Evolutionary conservation across 257 asterid species (phyloP).

Genomic region (Petunia secreta): DNA sequence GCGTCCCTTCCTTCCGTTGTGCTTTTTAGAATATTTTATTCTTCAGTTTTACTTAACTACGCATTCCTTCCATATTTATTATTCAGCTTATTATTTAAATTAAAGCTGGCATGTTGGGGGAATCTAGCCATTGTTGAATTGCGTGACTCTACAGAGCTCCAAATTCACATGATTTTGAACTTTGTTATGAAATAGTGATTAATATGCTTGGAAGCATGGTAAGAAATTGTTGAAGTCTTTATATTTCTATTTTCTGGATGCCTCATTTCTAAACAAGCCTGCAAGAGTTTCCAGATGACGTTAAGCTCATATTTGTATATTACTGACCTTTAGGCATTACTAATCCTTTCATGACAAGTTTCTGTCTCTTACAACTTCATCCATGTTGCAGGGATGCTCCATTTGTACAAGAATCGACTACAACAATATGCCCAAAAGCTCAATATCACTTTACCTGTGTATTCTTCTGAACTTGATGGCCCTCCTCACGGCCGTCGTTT

Average conservation of each 20-base stretch:
- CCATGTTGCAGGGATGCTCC: slow-evolving; percentile 44
- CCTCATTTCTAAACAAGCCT: background rate
- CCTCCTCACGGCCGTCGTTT: slow-evolving; percentile 74
- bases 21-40: slow-evolving; percentile 16
- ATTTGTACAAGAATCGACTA: slow-evolving; percentile 66
- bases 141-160: slow-evolving; percentile 13
- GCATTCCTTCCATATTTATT: background rate
- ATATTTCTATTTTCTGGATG: slow-evolving; percentile 4
- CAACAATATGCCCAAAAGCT: slow-evolving; percentile 69
- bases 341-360: slow-evolving; percentile 6
- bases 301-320: background rate
- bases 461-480: slow-evolving; percentile 60
- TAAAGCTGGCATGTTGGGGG: background rate
- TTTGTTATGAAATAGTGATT: background rate
- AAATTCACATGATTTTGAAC: background rate
- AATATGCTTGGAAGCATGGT: slow-evolving; percentile 4
- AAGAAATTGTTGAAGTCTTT: slow-evolving; percentile 6
- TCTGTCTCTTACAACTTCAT: slow-evolving; percentile 15
- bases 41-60: background rate
- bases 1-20: slow-evolving; percentile 17
- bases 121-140: background rate
- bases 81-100: background rate
- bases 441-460: slow-evolving; percentile 51
- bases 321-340: background rate
- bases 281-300: background rate